Base-by-base conservation (phyloP, 1,139 yeast species). In the Pichia sp. region DNA sequence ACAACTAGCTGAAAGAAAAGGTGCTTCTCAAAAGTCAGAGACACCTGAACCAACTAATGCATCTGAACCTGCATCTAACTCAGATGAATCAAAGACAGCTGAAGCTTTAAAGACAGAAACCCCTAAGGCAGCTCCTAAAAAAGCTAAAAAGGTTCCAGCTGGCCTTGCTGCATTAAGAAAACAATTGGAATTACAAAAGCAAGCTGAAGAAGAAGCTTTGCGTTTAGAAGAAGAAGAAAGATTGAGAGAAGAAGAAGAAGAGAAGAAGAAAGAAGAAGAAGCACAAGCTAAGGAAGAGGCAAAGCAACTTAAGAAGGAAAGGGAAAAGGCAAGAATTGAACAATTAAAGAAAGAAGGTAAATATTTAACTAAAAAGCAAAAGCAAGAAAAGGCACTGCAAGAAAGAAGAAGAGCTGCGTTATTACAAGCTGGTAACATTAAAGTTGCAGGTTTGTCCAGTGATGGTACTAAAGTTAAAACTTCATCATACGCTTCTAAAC, bases 271-370 rank as follows among this genome's bases (percentile, higher is more conserved):
- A 12, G 77, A 70, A 39, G 79, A 73, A 52, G 83, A 74, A 53
- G 84, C 74, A 54, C 76, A 74, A 24, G 77, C 69, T 43, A 73
- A 73, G 58, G 95, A 86, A 66, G 92, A 81, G 58, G 86, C 83
- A 48, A 77, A 74, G 65, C 83, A 78, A 52, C 77, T 76, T 41
- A 86, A 82, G 71, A 88, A 81, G 66, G 96, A 87, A 62, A 92
- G 83, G 63, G 94, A 84, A 62, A 87, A 79, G 69, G 79, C 82
- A 62, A 79, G 84, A 73, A 80, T 75, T 59, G 92, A 84, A 60
- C 85, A 81, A 67, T 73, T 85, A 67, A 86, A 87, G 70, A 95
- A 96, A 25, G 96, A 90, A 68, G 99, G 99, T 62, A 92, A 85
- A 60, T 76, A 79, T 49, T 68, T 85, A 64, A 86, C 97, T 52